Base-by-base conservation (phyloP, 2,329 filamentous ascomycete species). In the Teratosphaeriaceae sp. region DNA sequence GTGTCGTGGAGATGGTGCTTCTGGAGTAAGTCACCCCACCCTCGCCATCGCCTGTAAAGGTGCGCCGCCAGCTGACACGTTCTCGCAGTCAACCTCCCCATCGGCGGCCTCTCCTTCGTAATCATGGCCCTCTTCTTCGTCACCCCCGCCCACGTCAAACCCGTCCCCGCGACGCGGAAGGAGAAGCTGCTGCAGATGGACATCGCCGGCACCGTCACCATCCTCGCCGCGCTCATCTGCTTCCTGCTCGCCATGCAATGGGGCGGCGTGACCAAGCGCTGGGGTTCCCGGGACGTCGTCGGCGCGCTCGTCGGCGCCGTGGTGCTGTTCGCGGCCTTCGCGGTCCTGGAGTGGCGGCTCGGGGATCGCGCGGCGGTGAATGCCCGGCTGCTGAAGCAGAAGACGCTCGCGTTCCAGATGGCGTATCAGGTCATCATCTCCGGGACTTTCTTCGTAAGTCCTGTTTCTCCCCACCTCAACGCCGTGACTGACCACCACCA, bases 201-300 rank as follows among this genome's bases (percentile, higher is more conserved):
- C 43, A 52, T 65, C 1, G 45, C 64, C 0, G 74, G 73, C 1
- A 58, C 60, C 0, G 49, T 59, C n/a, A 52, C 71, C 19, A 47
- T 71, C 8, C 60, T 73, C 43, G 61, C 55, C 1, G 54, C 59
- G 2, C 49, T 65, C n/a, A 60, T 73, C 41, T 72, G 65, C 50
- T 52, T 71, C 35, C 56, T 73, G 5, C 63, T 74, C 24, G 71
- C 71, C 20, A 60, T 74, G 2, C 68, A 72, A 40, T 73, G 69
- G 69, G 70, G 69, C 39, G 70, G 70, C 26, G 62, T 60, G 43
- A 69, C 62, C 44, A 71, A 71, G 42, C 54, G 51, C 2, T 60
- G 51, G 70, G 57, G 53, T 9, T 62, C 56, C 45, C 63, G 57
- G 5, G 62, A 64, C 26, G 67, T 72, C 51, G 69, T 73, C 38